Percentiles rank a stretch among this genome's conserved stretches.
Evolutionary conservation across 2,329 filamentous ascomycete genomes (phyloP).

Genomic region (Sordariomycetes sp.): DNA sequence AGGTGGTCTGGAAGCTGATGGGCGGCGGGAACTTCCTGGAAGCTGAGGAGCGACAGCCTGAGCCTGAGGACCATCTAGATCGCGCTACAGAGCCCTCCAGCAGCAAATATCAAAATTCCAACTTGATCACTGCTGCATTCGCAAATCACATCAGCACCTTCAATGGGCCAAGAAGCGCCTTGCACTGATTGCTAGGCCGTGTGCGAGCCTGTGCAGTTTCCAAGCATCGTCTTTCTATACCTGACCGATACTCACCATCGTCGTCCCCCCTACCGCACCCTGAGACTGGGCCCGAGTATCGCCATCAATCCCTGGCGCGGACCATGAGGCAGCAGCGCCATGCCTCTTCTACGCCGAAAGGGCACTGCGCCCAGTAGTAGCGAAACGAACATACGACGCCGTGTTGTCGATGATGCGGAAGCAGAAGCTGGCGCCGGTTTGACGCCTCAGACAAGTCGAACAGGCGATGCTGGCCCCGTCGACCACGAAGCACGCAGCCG

Average conservation of each 20-base stretch:
- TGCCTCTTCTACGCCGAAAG: constrained; percentile 54
- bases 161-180: constrained; percentile 3
- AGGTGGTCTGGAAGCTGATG: too few relatives aligned
- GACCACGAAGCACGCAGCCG: constrained; percentile 9
- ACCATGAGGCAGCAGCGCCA: constrained; percentile 32
- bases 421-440: constrained; percentile 1
- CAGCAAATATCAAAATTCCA: too few relatives aligned
- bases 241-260: too few relatives aligned
- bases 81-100: too few relatives aligned
- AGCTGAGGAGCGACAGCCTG: too few relatives aligned
- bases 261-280: background rate
- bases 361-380: constrained; percentile 41
- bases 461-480: constrained; percentile 5
- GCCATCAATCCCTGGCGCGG: constrained; percentile 13
- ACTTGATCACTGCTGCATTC: too few relatives aligned
- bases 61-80: too few relatives aligned
- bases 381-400: constrained; percentile 48
- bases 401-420: constrained; percentile 5
- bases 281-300: too few relatives aligned
- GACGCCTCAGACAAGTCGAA: background rate
- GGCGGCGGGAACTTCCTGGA: too few relatives aligned
- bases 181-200: constrained; percentile 3
- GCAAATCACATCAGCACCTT: background rate
- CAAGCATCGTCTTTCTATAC: too few relatives aligned
- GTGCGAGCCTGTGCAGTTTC: constrained; percentile 2